Conservation (phyloP, 441 rosid genomes). For the Gossypium lobatum region DNA sequence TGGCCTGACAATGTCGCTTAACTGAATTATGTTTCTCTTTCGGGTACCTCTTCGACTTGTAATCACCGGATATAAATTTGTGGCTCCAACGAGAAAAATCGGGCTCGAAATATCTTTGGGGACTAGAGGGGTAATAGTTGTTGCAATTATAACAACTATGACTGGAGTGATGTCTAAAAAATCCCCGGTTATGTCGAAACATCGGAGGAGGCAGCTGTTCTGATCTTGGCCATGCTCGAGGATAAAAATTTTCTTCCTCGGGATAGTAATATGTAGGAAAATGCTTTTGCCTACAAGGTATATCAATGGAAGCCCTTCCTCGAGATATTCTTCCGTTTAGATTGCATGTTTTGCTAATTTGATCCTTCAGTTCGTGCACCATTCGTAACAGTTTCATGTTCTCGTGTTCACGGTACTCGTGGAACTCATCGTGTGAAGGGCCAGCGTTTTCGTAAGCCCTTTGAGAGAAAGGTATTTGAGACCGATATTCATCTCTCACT, state of each 20-base stretch:
- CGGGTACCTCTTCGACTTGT: slow-evolving; percentile 29
- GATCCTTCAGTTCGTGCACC: slow-evolving; percentile 56
- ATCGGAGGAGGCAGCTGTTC: slow-evolving; percentile 32
- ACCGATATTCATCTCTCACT: slow-evolving; percentile 31
- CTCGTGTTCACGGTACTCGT: slow-evolving; percentile 42
- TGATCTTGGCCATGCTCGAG: slow-evolving; percentile 31
- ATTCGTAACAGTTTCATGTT: slow-evolving; percentile 49
- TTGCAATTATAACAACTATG: slow-evolving; percentile 26
- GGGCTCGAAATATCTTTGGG: slow-evolving; percentile 42
- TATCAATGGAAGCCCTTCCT: slow-evolving; percentile 28
- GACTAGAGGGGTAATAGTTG: slow-evolving; percentile 54
- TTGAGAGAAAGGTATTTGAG: slow-evolving; percentile 29
- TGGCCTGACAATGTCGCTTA: slow-evolving; percentile 55
- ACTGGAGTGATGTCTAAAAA: slow-evolving; percentile 23
- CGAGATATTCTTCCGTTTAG: slow-evolving; percentile 10
- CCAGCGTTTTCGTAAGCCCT: slow-evolving; percentile 38
- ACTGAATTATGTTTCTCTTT: slow-evolving; percentile 43
- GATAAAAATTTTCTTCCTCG: slow-evolving; percentile 19
- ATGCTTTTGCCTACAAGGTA: slow-evolving; percentile 25
- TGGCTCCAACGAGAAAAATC: slow-evolving; percentile 30
- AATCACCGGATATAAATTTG: slow-evolving; percentile 48
- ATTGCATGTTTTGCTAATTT: slow-evolving; percentile 38
- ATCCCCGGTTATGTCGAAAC: slow-evolving; percentile 24
- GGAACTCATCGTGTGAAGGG: slow-evolving; percentile 36
- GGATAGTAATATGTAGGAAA: slow-evolving; percentile 17